Base-by-base conservation (phyloP, 2,329 filamentous ascomycete species). In the Scytalidium lignicola region DNA sequence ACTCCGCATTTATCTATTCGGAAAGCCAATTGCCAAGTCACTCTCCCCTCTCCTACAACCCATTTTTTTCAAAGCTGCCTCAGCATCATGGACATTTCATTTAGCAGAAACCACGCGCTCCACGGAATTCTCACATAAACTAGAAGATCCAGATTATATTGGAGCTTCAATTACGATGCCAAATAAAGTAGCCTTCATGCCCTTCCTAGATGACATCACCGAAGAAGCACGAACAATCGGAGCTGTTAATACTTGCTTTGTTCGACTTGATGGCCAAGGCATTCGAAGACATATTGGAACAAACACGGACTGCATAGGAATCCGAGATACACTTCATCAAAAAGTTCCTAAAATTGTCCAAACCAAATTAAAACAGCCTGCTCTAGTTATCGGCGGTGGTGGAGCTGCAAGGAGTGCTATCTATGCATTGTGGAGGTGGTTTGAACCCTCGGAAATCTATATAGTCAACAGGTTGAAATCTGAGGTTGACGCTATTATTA, bases 81-180 rank as follows among this genome's bases (percentile, higher is more conserved):
- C 68, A 5, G 7, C 23, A 28, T 68, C 70, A 37, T 80, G 78
- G 74, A 70, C 67, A 48, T 76, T 80, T 56, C 59, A 72, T 26
- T 69, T 77, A 12, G 70, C 80, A 21, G 78, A 81, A 54, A 79
- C 76, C 2, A 66, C 66, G 23, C 70, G 77, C 54, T 72, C 80
- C 54, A 52, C 65, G 7, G 58, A 65, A 19, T 81, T 80, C 56
- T 62, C 80, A 19, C 54, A 69, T 5, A 68, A 85, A 7, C 72
- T 79, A 28, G 71, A 73, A 51, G 68, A 83, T 54, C 75, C 78
- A 15, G 70, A 75, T 55, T 86, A 83, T 64, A 85, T 83, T 60
- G 83, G 82, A 77, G 67, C 84, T 19, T 82, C 85, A 3, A 82
- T 92, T 32, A 92, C 88, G 18, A 93, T 92, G 88, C 88, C 88